Percentiles rank a stretch among this genome's conserved stretches.
phyloP scores from a whole-genome alignment of 805 yeast species.

The Candida michaelii region DNA sequence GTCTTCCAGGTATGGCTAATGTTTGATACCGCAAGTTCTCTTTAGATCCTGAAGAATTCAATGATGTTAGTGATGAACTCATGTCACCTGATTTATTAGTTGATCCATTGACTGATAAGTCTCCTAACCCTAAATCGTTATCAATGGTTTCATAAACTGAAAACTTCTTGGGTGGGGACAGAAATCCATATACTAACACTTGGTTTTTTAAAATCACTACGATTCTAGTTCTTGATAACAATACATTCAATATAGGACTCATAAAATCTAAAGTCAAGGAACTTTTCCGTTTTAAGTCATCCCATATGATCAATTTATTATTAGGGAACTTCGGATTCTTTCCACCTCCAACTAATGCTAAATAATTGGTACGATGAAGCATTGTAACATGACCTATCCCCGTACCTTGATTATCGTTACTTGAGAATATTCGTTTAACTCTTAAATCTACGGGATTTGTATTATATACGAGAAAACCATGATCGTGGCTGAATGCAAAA shows the following conservation, averaged over 20 bases:
- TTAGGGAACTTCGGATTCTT: constrained; percentile 72
- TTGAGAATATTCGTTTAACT: constrained; percentile 54
- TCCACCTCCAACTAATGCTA: constrained; percentile 91
- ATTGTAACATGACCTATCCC: constrained; percentile 79
- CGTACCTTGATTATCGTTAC: constrained; percentile 21
- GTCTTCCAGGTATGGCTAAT: constrained; percentile 76
- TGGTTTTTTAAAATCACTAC: constrained; percentile 68
- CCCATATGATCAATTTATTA: constrained; percentile 87
- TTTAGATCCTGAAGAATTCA: constrained; percentile 13
- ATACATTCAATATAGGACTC: constrained; percentile 71
- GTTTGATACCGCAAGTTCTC: constrained; percentile 40
- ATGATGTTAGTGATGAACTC: constrained; percentile 12
- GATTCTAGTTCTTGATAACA: constrained; percentile 72
- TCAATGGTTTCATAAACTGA: constrained; percentile 63
- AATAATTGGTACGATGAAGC: constrained; percentile 88
- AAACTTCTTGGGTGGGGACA: constrained; percentile 71
- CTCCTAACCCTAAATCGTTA: constrained; percentile 65
- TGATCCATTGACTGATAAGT: constrained; percentile 36
- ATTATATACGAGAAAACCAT: constrained; percentile 82
- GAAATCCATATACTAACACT: constrained; percentile 76
- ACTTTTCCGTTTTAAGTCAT: constrained; percentile 76
- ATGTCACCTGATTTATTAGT: constrained; percentile 9
- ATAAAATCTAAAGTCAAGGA: constrained; percentile 73
- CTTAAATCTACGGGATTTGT: constrained; percentile 82
- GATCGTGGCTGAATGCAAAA: constrained; percentile 77